Percentiles rank a stretch among this genome's conserved stretches.
Evolutionary conservation across 495 filamentous ascomycete species (phyloP).

Genomic region (Lophiostoma macrostomum): DNA sequence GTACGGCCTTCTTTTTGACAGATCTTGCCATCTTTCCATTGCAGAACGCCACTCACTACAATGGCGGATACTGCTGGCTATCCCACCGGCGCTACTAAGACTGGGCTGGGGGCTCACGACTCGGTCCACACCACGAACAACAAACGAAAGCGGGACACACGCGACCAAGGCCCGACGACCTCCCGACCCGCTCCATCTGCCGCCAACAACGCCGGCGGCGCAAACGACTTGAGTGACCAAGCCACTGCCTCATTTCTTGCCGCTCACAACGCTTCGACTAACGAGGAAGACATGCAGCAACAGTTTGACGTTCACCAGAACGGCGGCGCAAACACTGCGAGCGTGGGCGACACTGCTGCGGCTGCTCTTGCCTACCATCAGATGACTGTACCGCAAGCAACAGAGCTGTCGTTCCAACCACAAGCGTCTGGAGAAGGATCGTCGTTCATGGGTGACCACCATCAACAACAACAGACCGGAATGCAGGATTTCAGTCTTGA

Average conservation of each 20-base stretch:
- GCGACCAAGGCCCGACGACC: slow-evolving; percentile 30
- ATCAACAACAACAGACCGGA: slow-evolving; percentile 25
- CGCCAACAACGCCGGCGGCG: slow-evolving; percentile 4
- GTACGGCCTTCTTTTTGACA: slow-evolving; percentile 19
- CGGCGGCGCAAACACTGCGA: slow-evolving; percentile 26
- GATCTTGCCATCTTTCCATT: slow-evolving; percentile 7
- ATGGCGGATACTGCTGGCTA: slow-evolving; percentile 36
- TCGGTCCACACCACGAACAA: slow-evolving; percentile 22
- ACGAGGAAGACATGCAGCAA: slow-evolving; percentile 36
- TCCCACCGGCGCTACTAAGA: slow-evolving; percentile 27
- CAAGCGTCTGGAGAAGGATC: slow-evolving; percentile 36
- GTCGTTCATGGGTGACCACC: slow-evolving; percentile 40
- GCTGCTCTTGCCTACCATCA: slow-evolving; percentile 67
- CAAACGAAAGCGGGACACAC: slow-evolving; percentile 42
- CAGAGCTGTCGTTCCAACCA: slow-evolving; percentile 62
- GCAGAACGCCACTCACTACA: slow-evolving; percentile 1
- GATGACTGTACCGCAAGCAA: slow-evolving; percentile 67
- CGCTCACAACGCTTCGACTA: slow-evolving; percentile 32
- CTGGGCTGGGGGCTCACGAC: slow-evolving; percentile 20
- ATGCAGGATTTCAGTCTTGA: slow-evolving; percentile 37
- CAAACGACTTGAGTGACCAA: slow-evolving; percentile 30
- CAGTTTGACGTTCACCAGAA: slow-evolving; percentile 33
- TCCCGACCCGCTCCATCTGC: slow-evolving; percentile 34
- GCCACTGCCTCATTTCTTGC: slow-evolving; percentile 30
- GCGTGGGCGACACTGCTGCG: slow-evolving; percentile 58